Conservation (phyloP, 371 early-diverging fungal genomes). For the Nematocida homosporus region DNA sequence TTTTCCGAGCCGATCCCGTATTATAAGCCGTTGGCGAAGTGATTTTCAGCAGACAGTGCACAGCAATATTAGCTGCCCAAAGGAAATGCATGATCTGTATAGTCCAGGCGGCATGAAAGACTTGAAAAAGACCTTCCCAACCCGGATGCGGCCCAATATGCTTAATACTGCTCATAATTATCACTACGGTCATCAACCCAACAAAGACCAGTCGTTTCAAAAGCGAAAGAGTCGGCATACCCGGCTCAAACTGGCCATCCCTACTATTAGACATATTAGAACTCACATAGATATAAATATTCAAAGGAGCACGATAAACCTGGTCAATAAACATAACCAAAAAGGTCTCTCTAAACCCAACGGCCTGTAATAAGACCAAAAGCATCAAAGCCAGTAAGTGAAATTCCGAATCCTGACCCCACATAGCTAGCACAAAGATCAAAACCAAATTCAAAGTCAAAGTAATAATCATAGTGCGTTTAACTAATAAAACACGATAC, state of each 20-base stretch:
- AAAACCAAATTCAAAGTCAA: background rate
- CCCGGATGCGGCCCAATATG: background rate
- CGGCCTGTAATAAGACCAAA: background rate
- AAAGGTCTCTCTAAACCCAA: background rate
- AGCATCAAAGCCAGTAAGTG: background rate
- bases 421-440: background rate
- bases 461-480: background rate
- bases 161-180: background rate
- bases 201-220: background rate
- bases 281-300: background rate
- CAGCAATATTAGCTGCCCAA: background rate
- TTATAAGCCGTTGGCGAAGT: background rate
- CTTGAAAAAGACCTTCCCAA: background rate
- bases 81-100: background rate
- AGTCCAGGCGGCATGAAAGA: conserved; percentile 7
- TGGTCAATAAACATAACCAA: background rate
- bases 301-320: background rate
- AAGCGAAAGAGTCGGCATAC: background rate
- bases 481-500: background rate
- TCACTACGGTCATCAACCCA: background rate
- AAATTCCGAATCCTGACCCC: background rate
- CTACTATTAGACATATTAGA: background rate
- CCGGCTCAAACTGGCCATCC: background rate
- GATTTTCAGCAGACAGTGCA: background rate
- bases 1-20: background rate